A percentile compares a stretch with the other conserved stretches of the same genome.
Conservation (phyloP, 1,284 basidiomycete species). For the Cryptococcus maquisensis region DNA sequence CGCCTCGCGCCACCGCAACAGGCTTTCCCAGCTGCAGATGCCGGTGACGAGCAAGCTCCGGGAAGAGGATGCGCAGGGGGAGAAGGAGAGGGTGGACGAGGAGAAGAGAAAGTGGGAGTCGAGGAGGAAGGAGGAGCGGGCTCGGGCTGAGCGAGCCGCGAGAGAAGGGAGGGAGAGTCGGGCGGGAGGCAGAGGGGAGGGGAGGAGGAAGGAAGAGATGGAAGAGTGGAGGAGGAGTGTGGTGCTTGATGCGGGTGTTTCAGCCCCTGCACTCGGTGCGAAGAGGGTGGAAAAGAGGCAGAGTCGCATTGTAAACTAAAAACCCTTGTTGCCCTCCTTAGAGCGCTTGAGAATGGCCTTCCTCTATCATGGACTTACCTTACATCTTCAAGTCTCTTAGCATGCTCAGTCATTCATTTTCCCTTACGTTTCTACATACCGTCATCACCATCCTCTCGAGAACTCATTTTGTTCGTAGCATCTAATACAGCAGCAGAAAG, state of each 20-base stretch:
- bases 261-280: not conserved
- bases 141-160: conserved; percentile 1
- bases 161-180: conserved; percentile 16
- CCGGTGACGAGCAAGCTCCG: conserved; percentile 36
- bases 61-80: conserved; percentile 31
- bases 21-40: conserved; percentile 41
- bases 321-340: no score
- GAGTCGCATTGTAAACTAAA: not conserved
- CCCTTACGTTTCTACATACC: no score
- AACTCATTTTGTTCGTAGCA: no score
- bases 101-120: conserved; percentile 22
- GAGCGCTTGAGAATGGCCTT: no score
- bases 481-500: no score
- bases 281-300: not conserved
- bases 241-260: not conserved
- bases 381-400: no score
- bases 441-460: no score
- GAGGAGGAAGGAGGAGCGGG: not conserved
- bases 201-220: conserved; percentile 20
- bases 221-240: conserved; percentile 39
- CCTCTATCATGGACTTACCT: no score
- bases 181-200: conserved; percentile 10
- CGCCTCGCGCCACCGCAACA: conserved; percentile 40
- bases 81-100: conserved; percentile 25
- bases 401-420: no score